These are phyloP conservation scores for Talaromyces thailandensis DNA, from an alignment of 495 filamentous ascomycete genomes.

Conservation along the genomic window DNA sequence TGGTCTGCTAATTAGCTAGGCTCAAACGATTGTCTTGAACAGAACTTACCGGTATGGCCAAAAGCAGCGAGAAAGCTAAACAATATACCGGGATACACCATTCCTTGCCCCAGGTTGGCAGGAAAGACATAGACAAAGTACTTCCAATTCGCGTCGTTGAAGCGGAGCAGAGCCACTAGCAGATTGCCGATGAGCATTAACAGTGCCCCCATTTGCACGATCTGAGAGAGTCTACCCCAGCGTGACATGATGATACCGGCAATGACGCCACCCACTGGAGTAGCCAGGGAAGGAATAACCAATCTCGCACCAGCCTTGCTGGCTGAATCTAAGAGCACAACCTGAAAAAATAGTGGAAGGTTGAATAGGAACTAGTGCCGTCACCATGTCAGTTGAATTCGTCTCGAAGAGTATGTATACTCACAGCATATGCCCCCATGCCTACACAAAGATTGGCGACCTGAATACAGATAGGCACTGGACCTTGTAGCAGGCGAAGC, in stretches of 20 bases:
- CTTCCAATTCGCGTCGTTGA: conserved; percentile 53
- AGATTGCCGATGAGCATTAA: conserved; percentile 53
- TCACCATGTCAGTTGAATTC: not conserved
- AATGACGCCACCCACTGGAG: conserved; percentile 50
- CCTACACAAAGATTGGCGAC: conserved; percentile 54
- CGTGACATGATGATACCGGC: conserved; percentile 56
- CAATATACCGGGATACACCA: conserved; percentile 53
- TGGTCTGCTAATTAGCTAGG: conserved; percentile 36
- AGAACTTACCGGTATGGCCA: conserved; percentile 45
- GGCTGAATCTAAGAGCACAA: conserved; percentile 51
- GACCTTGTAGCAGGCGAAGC: conserved; percentile 43
- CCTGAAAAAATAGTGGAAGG: conserved; percentile 56
- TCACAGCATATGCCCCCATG: conserved; percentile 54
- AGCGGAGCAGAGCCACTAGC: conserved; percentile 44
- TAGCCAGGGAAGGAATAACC: conserved; percentile 52
- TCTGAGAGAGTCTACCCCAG: conserved; percentile 47
- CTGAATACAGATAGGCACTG: conserved; percentile 42
- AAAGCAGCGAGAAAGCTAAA: conserved; percentile 57
- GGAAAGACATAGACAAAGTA: conserved; percentile 56
- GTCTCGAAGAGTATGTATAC: conserved; percentile 11
- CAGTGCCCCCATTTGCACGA: conserved; percentile 45
- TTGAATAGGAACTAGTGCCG: conserved; percentile 53
- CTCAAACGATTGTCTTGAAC: not conserved
- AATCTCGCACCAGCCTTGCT: conserved; percentile 50
- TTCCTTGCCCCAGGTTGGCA: conserved; percentile 54